These are phyloP conservation scores for Lasiosphaeria ovina DNA, from an alignment of 495 filamentous ascomycete species.

Conservation along the genomic window DNA sequence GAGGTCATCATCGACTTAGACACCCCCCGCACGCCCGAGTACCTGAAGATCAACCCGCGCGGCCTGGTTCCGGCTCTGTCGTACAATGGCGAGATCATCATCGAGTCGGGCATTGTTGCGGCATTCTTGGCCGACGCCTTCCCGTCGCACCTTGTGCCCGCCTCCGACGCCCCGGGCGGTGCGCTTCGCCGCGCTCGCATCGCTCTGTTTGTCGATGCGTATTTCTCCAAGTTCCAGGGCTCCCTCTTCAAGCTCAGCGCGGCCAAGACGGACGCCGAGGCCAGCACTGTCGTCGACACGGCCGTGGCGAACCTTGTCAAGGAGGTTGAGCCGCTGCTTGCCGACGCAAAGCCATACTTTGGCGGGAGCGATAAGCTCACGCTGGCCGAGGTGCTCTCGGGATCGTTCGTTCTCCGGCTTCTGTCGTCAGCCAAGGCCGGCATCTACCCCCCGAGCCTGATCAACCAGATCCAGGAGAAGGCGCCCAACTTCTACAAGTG, in stretches of 20 bases:
- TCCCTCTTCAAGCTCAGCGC: constrained; percentile 43
- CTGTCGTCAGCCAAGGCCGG: constrained; percentile 50
- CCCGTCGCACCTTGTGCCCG: constrained; percentile 52
- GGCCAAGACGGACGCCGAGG: constrained; percentile 42
- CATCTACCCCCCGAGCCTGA: constrained; percentile 51
- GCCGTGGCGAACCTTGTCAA: constrained; percentile 58
- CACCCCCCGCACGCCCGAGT: constrained; percentile 75
- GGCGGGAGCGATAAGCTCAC: constrained; percentile 74
- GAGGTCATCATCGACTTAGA: constrained; percentile 77
- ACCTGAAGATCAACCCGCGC: constrained; percentile 80
- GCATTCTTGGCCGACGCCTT: constrained; percentile 65
- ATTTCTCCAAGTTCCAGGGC: constrained; percentile 58
- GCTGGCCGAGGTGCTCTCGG: constrained; percentile 70
- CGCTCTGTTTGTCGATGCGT: constrained; percentile 76
- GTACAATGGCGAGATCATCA: constrained; percentile 70
- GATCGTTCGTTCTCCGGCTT: constrained; percentile 64
- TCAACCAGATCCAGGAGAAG: constrained; percentile 46
- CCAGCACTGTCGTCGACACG: constrained; percentile 34
- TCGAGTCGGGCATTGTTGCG: constrained; percentile 68
- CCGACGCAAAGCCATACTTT: constrained; percentile 71
- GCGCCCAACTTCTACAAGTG: constrained; percentile 67
- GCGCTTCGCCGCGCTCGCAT: constrained; percentile 62
- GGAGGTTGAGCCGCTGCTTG: constrained; percentile 72
- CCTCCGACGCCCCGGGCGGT: constrained; percentile 39
- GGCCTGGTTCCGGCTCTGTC: constrained; percentile 74